Evolutionary conservation across 2,329 filamentous ascomycete genomes (phyloP).

Genomic region (Colletotrichum abscissum): DNA sequence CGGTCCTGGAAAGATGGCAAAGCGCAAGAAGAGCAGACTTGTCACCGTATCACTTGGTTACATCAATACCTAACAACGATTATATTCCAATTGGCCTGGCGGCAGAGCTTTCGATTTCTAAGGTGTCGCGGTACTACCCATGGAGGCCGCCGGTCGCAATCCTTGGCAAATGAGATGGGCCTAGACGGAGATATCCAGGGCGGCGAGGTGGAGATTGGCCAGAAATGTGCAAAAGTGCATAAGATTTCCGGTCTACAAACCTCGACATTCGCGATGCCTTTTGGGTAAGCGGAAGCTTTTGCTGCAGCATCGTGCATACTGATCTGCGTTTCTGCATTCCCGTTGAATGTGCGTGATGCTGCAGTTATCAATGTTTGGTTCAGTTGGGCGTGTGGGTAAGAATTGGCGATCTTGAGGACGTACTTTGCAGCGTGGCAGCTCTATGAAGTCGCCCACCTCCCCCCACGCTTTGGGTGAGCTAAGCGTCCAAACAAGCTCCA

Average conservation of each 20-base stretch:
- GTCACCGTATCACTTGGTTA: constrained; percentile 32
- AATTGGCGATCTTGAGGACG: not conserved
- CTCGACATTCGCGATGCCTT: not conserved
- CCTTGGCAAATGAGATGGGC: not conserved
- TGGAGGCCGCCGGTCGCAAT: not conserved
- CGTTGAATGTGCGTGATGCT: not conserved
- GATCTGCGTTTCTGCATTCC: not conserved
- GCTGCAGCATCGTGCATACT: not conserved
- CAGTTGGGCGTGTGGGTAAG: not conserved
- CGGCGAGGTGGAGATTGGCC: not conserved
- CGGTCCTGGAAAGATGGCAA: constrained; percentile 25
- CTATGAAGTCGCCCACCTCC: not conserved
- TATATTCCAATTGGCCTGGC: constrained; percentile 15
- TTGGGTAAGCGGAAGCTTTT: not conserved
- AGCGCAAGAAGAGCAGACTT: constrained; percentile 29
- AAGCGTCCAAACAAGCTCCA: constrained; percentile 31
- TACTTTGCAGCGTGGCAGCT: not conserved
- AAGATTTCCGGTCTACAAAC: too few relatives aligned
- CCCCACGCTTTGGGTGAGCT: constrained; percentile 23
- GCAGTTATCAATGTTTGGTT: not conserved
- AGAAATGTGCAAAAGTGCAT: not conserved
- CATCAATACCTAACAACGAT: constrained; percentile 36
- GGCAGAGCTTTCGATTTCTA: not conserved
- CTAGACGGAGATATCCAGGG: not conserved
- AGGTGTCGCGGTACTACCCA: not conserved